phyloP scores from a whole-genome alignment of 2,329 filamentous ascomycete genomes.

The Rachicladosporium sp. region DNA sequence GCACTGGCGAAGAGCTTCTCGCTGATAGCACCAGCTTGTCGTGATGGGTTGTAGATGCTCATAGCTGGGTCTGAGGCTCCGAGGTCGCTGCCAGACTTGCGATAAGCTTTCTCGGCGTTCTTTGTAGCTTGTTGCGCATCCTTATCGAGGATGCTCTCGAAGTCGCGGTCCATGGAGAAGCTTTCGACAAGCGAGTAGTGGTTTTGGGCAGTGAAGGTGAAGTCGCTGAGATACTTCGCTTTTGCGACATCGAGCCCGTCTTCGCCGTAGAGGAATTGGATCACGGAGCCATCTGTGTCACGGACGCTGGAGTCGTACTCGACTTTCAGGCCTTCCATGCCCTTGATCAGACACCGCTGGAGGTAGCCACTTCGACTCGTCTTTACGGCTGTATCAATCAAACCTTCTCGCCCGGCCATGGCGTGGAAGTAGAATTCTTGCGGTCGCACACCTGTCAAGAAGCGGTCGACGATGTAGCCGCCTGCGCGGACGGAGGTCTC shows the following conservation, averaged over 20 bases:
- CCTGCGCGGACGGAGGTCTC: slow-evolving; percentile 82
- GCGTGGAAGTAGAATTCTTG: slow-evolving; percentile 99
- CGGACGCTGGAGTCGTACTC: slow-evolving; percentile 94
- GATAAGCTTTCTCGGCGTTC: slow-evolving; percentile 62
- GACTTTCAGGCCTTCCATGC: slow-evolving; percentile 88
- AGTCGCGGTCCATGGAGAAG: slow-evolving; percentile 50
- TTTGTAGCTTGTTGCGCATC: slow-evolving; percentile 52
- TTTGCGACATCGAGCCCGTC: slow-evolving; percentile 92
- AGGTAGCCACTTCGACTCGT: slow-evolving; percentile 94
- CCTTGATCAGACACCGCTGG: slow-evolving; percentile 94
- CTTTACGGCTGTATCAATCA: slow-evolving; percentile 98
- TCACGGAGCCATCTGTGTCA: slow-evolving; percentile 81
- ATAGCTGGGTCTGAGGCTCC: slow-evolving; percentile 65
- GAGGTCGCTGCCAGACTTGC: slow-evolving; percentile 53
- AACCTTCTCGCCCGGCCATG: slow-evolving; percentile 95
- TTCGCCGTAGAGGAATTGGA: slow-evolving; percentile 95
- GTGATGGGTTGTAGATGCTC: slow-evolving; percentile 60
- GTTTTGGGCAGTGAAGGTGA: slow-evolving; percentile 82
- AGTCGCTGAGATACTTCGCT: slow-evolving; percentile 80
- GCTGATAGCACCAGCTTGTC: slow-evolving; percentile 73
- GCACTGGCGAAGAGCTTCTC: slow-evolving; percentile 69
- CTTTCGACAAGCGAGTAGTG: slow-evolving; percentile 67
- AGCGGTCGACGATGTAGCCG: slow-evolving; percentile 88
- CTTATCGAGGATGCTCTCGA: slow-evolving; percentile 49
- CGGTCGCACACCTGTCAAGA: slow-evolving; percentile 92